Evolutionary conservation across 495 filamentous ascomycete species (phyloP).

Genomic region (Xylaria acuta): DNA sequence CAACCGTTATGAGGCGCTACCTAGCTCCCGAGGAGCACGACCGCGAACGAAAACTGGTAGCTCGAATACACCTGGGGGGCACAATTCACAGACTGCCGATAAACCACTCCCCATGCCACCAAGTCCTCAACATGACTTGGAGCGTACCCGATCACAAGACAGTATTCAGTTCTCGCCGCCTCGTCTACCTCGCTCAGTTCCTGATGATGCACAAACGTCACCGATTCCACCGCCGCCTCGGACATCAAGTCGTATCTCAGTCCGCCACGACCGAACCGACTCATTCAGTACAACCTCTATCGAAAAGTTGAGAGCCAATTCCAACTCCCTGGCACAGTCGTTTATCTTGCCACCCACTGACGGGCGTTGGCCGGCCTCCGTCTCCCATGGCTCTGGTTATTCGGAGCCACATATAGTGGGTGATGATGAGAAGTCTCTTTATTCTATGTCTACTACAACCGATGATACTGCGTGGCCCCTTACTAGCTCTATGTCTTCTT

Average conservation of each 20-base stretch:
- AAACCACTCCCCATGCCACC: conserved; percentile 33
- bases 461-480: conserved; percentile 58
- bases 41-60: conserved; percentile 66
- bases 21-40: conserved; percentile 70
- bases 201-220: conserved; percentile 39
- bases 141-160: conserved; percentile 54
- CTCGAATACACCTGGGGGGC: conserved; percentile 40
- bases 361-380: conserved; percentile 34
- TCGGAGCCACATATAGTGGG: conserved; percentile 39
- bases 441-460: conserved; percentile 55
- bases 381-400: conserved; percentile 38
- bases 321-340: conserved; percentile 49
- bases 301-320: conserved; percentile 49
- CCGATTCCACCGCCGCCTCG: conserved; percentile 51
- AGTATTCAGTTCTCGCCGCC: conserved; percentile 53
- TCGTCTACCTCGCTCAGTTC: conserved; percentile 55
- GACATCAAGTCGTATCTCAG: conserved; percentile 56
- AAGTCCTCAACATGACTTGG: conserved; percentile 43
- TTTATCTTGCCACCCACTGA: conserved; percentile 39
- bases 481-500: conserved; percentile 53
- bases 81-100: conserved; percentile 29
- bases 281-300: conserved; percentile 38
- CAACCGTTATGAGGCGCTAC: conserved; percentile 66
- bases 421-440: conserved; percentile 35
- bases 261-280: conserved; percentile 50